Percentiles rank a stretch among this genome's conserved stretches.
These are phyloP conservation scores for Nitzschia sp. DNA, from an alignment of 108 stramenopile genomes.

Conservation along the genomic window DNA sequence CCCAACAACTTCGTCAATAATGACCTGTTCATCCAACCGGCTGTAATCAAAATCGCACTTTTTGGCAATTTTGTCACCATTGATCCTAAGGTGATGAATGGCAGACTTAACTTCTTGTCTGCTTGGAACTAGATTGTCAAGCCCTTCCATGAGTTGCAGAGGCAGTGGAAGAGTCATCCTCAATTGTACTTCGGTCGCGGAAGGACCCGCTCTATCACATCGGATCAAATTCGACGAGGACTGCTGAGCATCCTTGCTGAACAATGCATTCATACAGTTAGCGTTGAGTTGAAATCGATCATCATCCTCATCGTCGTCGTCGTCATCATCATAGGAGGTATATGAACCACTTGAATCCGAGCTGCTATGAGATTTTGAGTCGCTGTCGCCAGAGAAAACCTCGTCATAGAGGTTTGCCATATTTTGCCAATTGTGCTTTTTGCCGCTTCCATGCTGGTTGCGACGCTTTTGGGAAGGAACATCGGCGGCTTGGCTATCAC, in stretches of 20 bases:
- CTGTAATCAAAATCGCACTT: slow-evolving; percentile 30
- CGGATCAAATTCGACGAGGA: slow-evolving; percentile 11
- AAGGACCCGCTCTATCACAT: slow-evolving; percentile 17
- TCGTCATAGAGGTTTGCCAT: not conserved
- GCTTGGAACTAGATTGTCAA: slow-evolving; percentile 18
- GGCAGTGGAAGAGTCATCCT: slow-evolving; percentile 37
- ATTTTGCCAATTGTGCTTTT: not conserved
- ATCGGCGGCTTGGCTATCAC: no score
- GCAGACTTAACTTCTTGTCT: slow-evolving; percentile 20
- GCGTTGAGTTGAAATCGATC: slow-evolving; percentile 13
- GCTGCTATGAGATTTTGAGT: slow-evolving; percentile 9
- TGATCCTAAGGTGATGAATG: slow-evolving; percentile 17
- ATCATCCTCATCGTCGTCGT: no score
- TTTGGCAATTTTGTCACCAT: slow-evolving; percentile 27
- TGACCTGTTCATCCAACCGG: slow-evolving; percentile 29
- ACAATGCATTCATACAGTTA: slow-evolving; percentile 25
- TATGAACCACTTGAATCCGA: slow-evolving; percentile 13
- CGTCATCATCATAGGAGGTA: not conserved
- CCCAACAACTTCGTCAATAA: slow-evolving; percentile 15
- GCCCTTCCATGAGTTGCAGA: slow-evolving; percentile 21
- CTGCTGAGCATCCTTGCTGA: slow-evolving; percentile 7
- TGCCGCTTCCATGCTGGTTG: no score
- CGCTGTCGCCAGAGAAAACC: not conserved
- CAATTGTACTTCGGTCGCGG: slow-evolving; percentile 22
- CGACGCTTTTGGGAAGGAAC: no score